Conservation (phyloP, 2,329 filamentous ascomycete species). For the Sphaceloma murrayae region DNA sequence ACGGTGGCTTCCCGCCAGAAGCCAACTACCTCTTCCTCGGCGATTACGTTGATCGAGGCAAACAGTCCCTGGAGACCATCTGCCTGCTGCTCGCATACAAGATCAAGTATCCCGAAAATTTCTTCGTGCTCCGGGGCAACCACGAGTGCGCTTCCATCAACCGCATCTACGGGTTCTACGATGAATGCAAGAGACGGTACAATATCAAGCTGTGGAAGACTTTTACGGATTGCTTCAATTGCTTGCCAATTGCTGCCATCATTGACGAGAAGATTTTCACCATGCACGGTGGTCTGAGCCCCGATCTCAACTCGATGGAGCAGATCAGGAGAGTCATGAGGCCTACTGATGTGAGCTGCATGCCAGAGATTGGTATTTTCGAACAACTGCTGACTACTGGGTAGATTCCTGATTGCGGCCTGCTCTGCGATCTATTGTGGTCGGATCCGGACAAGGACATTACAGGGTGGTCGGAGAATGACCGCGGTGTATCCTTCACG, state of each 20-base stretch:
- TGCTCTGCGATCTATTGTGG: constrained; percentile 96
- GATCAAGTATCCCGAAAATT: constrained; percentile 99
- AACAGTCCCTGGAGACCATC: constrained; percentile 98
- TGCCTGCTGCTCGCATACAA: constrained; percentile 95
- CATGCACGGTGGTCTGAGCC: constrained; percentile 96
- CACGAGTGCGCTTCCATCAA: constrained; percentile 99
- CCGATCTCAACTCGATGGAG: constrained; percentile 98
- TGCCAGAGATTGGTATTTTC: constrained; percentile 9
- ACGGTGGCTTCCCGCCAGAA: constrained; percentile 94
- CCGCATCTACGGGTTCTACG: constrained; percentile 98
- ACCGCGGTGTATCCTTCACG: constrained; percentile 96
- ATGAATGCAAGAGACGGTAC: constrained; percentile 97
- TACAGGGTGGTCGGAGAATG: constrained; percentile 98
- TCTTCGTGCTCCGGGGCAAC: constrained; percentile 96
- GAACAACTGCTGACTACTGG: constrained; percentile 20
- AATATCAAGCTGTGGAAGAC: constrained; percentile 99
- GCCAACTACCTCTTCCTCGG: constrained; percentile 99
- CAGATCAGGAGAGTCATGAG: constrained; percentile 98
- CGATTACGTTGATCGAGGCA: constrained; percentile 97
- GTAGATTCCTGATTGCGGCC: constrained; percentile 93
- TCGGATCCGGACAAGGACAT: constrained; percentile 99
- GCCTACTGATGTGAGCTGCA: constrained; percentile 80
- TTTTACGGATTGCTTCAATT: constrained; percentile 99
- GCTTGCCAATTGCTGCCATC: constrained; percentile 92
- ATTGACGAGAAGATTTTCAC: constrained; percentile 99